phyloP scores from a whole-genome alignment of 164 flowering plant genomes.

The Buxus sempervirens region DNA sequence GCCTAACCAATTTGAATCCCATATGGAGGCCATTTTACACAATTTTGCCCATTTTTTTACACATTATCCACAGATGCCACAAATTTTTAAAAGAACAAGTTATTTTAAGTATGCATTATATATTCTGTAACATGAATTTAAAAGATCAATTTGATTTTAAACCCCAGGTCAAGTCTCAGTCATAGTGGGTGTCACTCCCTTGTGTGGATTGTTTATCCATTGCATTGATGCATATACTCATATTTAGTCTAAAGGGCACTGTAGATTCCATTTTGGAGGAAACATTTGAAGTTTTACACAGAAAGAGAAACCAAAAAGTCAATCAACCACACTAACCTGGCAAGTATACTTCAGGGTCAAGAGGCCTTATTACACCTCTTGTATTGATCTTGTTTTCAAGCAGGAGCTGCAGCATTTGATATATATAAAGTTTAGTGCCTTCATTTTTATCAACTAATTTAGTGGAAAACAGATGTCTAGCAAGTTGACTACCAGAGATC shows the following conservation, averaged over 20 bases:
- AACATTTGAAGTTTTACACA: background rate
- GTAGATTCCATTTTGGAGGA: background rate
- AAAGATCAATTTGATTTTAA: background rate
- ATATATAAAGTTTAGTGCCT: background rate
- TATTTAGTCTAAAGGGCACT: background rate
- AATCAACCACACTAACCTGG: slow-evolving; percentile 51
- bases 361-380: slow-evolving; percentile 78
- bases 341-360: slow-evolving; percentile 75
- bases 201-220: background rate
- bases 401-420: slow-evolving; percentile 53
- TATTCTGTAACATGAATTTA: too few relatives aligned
- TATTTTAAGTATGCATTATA: too few relatives aligned
- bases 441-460: background rate
- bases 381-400: slow-evolving; percentile 63
- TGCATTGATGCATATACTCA: background rate
- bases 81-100: too few relatives aligned
- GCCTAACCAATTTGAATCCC: too few relatives aligned
- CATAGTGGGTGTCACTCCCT: background rate
- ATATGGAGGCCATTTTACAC: too few relatives aligned
- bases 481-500: slow-evolving; percentile 66
- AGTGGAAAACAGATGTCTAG: background rate
- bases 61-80: too few relatives aligned
- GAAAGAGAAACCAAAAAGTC: background rate
- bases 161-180: background rate
- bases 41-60: too few relatives aligned